Evolutionary conservation across 345 rosid genomes (phyloP).

Genomic region (Combretum micranthum): DNA sequence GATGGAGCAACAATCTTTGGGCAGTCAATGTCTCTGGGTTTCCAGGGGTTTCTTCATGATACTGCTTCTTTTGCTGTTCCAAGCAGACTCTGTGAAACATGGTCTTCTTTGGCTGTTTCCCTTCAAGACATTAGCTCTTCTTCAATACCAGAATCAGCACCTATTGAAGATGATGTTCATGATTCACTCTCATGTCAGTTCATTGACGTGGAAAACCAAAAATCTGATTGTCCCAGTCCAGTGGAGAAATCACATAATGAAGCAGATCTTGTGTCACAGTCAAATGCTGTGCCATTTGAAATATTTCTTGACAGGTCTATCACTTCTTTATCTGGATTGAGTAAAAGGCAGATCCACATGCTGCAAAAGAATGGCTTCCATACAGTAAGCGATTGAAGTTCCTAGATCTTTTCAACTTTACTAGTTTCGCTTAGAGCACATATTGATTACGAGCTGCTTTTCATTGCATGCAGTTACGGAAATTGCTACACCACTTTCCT

Average conservation of each 20-base stretch:
- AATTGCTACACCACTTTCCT: constrained; percentile 87
- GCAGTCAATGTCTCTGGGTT: constrained; percentile 25
- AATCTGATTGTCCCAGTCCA: constrained; percentile 15
- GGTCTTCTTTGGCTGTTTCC: constrained; percentile 34
- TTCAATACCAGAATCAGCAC: not conserved
- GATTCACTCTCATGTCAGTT: constrained; percentile 20
- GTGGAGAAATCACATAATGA: constrained; percentile 14
- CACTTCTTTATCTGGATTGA: constrained; percentile 55
- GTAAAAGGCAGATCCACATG: constrained; percentile 49
- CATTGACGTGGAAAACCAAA: constrained; percentile 23
- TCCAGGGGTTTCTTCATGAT: constrained; percentile 26
- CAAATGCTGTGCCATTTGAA: constrained; percentile 17
- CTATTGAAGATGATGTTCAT: constrained; percentile 22
- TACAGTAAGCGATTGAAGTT: constrained; percentile 44
- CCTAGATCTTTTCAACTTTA: constrained; percentile 3
- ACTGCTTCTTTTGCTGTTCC: constrained; percentile 43
- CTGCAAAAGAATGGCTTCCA: constrained; percentile 75
- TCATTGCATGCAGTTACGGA: constrained; percentile 49
- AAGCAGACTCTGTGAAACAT: constrained; percentile 27
- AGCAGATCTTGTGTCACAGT: constrained; percentile 12
- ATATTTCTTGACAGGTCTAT: constrained; percentile 46
- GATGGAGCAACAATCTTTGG: constrained; percentile 22
- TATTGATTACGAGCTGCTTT: constrained; percentile 12
- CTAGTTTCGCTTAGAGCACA: constrained; percentile 6
- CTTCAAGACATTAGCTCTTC: constrained; percentile 33